Percentiles rank a stretch among this genome's conserved stretches.
Evolutionary conservation across 2,329 filamentous ascomycete species (phyloP).

Genomic region (Colletotrichum sp.): DNA sequence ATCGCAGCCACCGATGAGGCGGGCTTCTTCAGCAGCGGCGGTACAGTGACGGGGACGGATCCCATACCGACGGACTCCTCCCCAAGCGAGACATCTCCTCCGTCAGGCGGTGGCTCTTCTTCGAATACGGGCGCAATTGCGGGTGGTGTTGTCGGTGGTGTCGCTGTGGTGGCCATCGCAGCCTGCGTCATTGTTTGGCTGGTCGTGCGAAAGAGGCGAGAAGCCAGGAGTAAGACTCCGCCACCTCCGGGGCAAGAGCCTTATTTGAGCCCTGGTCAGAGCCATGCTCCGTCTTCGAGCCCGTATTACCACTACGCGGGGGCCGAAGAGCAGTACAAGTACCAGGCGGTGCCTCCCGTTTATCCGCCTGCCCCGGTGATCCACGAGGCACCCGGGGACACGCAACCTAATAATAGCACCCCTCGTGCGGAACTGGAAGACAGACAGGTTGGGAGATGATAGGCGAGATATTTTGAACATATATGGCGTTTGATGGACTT

Average conservation of each 20-base stretch:
- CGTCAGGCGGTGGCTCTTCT: neutral
- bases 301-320: neutral
- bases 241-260: neutral
- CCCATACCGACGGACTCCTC: neutral
- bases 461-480: neutral
- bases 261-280: neutral
- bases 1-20: neutral
- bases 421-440: neutral
- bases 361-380: neutral
- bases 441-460: neutral
- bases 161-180: neutral
- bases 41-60: neutral
- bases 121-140: neutral
- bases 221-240: neutral
- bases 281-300: neutral
- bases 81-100: neutral
- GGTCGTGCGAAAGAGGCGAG: neutral
- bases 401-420: neutral
- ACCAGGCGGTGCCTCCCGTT: neutral
- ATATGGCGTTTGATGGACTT: neutral
- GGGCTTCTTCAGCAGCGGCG: neutral
- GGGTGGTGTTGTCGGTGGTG: neutral
- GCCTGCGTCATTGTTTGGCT: slow-evolving; percentile 5
- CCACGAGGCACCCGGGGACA: neutral
- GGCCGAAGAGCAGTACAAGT: neutral